Base-by-base conservation (phyloP, 495 filamentous ascomycete species). In the Aspergillus wentii region DNA sequence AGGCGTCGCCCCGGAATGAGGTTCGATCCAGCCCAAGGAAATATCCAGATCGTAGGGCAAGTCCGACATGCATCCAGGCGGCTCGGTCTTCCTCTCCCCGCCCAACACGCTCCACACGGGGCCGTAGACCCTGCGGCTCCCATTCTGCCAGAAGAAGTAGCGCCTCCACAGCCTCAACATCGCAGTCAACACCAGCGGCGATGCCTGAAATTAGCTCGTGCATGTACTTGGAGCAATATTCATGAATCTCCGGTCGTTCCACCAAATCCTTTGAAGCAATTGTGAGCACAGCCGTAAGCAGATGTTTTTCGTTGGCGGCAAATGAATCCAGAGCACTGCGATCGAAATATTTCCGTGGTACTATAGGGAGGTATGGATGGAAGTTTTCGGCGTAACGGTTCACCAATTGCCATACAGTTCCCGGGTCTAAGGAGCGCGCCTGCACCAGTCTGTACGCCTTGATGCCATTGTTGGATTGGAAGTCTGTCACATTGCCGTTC, bases 61-160 rank as follows among this genome's bases (percentile, higher is more conserved):
- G 68, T 4, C 79, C 79, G 8, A 81, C 75, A 51, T 82, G 78
- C 78, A 82, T 82, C 79, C 79, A 83, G 3, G 76, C 75, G 21
- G 77, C 76, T 28, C 78, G 68, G 45, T 83, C 79, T 53, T 83
- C 79, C 54, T 82, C 76, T 8, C 78, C 79, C 19, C 75, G 66
- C 1, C 79, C 79, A 10, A 82, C 75, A 13, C 71, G 61, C 41
- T 75, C 72, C 17, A 69, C 57, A 11, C 44, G 70, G 29, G 60
- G 64, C 11, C 74, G 64, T 4, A 74, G 62, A 4, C 73, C 72
- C 23, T 82, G 79, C 1, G 79, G 78, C 25, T 78, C 77, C 77
- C 78, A 82, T 48, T 83, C 78, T 1, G 78, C 79, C 10, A 81
- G 64, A 8, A 83, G 49, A 7, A 83, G 62, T 6, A 83, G 57